A percentile compares a stretch with the other conserved stretches of the same genome.
phyloP scores from a whole-genome alignment of 495 filamentous ascomycete species.

The Tuber melanosporum region DNA sequence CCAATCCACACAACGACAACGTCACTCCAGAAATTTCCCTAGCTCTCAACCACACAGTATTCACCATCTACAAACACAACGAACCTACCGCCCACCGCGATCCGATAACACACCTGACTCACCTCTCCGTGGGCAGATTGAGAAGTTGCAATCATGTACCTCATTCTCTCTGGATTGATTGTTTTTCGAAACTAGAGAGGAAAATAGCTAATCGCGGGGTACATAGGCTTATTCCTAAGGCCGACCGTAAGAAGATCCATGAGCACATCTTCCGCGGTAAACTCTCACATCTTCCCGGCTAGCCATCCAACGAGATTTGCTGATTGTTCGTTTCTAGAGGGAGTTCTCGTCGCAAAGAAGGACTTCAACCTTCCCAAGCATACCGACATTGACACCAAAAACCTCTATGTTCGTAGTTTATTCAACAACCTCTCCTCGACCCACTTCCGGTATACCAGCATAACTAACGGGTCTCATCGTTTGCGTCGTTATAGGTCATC shows the following conservation, averaged over 20 bases:
- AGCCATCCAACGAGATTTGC: slow-evolving; percentile 9
- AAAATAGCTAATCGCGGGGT: slow-evolving; percentile 18
- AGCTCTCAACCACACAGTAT: slow-evolving; percentile 18
- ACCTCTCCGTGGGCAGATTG: slow-evolving; percentile 28
- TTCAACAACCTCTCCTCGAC: background rate
- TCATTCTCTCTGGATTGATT: slow-evolving; percentile 9
- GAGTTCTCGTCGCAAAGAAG: slow-evolving; percentile 98
- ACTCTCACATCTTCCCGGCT: slow-evolving; percentile 42
- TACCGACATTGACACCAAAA: slow-evolving; percentile 93
- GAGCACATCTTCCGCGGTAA: slow-evolving; percentile 98
- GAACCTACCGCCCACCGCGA: slow-evolving; percentile 22
- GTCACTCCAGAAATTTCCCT: slow-evolving; percentile 26
- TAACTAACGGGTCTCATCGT: background rate
- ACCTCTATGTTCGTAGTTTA: slow-evolving; percentile 62
- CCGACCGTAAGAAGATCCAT: slow-evolving; percentile 99
- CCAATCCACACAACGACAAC: slow-evolving; percentile 26
- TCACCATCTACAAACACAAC: slow-evolving; percentile 29
- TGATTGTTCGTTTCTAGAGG: slow-evolving; percentile 55
- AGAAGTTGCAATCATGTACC: slow-evolving; percentile 35
- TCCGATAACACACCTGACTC: slow-evolving; percentile 30
- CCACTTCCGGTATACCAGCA: slow-evolving; percentile 15
- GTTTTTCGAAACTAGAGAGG: background rate
- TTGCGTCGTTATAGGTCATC: slow-evolving; percentile 58
- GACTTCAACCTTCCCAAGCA: slow-evolving; percentile 93
- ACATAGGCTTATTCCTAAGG: slow-evolving; percentile 92